Evolutionary conservation across 2,329 filamentous ascomycete genomes (phyloP).

Genomic region (Clonostachys solani): DNA sequence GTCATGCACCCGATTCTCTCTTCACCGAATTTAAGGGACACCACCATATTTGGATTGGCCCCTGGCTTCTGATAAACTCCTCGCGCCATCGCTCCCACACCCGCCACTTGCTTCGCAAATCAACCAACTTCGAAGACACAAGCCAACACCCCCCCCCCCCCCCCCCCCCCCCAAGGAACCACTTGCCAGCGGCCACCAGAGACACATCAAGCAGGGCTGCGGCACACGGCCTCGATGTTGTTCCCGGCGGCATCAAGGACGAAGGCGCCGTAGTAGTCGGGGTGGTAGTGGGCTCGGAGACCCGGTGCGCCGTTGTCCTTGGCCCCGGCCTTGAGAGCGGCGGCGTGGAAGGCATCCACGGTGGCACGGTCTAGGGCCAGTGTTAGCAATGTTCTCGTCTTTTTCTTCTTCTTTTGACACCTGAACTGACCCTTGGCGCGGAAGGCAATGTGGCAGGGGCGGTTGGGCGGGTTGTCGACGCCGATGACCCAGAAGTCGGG

Average conservation of each 20-base stretch:
- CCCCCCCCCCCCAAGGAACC: no score
- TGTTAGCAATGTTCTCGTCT: not conserved
- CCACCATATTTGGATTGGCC: no score
- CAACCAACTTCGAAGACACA: no score
- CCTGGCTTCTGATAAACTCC: no score
- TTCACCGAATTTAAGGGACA: no score
- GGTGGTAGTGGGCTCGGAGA: constrained; percentile 32
- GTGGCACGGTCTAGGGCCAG: constrained; percentile 24
- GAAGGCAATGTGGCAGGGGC: constrained; percentile 21
- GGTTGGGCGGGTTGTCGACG: constrained; percentile 4
- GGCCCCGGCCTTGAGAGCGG: constrained; percentile 35
- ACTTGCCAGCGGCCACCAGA: no score
- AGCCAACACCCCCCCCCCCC: no score
- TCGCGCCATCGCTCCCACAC: no score
- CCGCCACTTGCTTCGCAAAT: no score
- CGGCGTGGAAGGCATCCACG: constrained; percentile 38
- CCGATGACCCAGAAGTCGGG: constrained; percentile 23
- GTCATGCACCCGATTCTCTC: no score
- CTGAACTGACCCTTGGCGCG: constrained; percentile 16
- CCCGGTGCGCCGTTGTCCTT: constrained; percentile 45
- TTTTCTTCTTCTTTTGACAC: not conserved
- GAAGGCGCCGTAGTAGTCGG: constrained; percentile 46
- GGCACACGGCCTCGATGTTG: constrained; percentile 38
- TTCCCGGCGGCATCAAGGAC: constrained; percentile 45
- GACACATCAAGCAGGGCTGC: not conserved